Conservation (phyloP, 352 stramenopile genomes). For the Aphanomyces astaci region DNA sequence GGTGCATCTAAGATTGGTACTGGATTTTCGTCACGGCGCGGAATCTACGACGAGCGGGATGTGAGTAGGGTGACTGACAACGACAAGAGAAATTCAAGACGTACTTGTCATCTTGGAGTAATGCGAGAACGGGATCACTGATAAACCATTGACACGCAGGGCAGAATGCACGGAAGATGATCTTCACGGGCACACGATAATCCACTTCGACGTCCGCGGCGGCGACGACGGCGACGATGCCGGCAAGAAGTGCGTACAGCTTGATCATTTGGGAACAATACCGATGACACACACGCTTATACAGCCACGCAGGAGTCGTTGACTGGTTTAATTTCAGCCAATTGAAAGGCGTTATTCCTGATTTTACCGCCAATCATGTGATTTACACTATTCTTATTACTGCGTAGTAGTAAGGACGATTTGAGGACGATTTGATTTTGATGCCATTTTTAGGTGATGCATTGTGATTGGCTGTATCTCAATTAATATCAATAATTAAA, state of each 20-base stretch:
- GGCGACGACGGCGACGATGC: conserved; percentile 11
- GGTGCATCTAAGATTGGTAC: conserved; percentile 26
- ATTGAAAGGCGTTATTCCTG: neutral
- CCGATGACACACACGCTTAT: neutral
- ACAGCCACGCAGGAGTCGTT: neutral
- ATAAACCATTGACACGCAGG: conserved; percentile 80
- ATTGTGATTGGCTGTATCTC: too few relatives aligned
- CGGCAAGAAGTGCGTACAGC: conserved; percentile 20
- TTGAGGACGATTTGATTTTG: too few relatives aligned
- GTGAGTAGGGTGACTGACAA: too few relatives aligned
- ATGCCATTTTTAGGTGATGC: too few relatives aligned
- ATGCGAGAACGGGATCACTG: conserved; percentile 54
- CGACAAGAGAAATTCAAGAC: too few relatives aligned
- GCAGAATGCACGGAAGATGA: conserved; percentile 72
- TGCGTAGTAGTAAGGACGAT: too few relatives aligned
- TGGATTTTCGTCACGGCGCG: conserved; percentile 60
- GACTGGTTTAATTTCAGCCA: conserved; percentile 1
- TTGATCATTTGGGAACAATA: neutral
- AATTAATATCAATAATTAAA: too few relatives aligned
- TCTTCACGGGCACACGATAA: conserved; percentile 46
- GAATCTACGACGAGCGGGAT: conserved; percentile 35
- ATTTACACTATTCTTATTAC: too few relatives aligned
- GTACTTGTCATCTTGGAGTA: conserved; percentile 57
- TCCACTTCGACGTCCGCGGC: conserved; percentile 26
- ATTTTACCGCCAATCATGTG: too few relatives aligned